Conservation (phyloP, 164 flowering plant genomes). For the Liquidambar formosana region DNA sequence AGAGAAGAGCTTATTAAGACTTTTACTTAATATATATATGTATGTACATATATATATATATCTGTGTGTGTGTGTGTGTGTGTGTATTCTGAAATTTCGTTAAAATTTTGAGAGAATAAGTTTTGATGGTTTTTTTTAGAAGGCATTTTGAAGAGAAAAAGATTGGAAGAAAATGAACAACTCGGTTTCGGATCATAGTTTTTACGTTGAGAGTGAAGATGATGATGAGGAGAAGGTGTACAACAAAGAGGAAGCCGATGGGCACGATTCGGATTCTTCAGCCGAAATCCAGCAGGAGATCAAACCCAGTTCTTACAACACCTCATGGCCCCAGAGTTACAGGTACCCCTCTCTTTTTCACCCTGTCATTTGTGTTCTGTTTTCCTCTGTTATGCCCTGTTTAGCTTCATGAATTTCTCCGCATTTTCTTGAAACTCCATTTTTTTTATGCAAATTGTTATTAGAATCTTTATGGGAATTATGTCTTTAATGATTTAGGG, state of each 20-base stretch:
- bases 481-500: no score
- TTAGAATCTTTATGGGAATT: no score
- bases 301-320: conserved; percentile 67
- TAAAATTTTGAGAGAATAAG: background rate
- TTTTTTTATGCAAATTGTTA: no score
- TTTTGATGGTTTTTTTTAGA: background rate
- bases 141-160: background rate
- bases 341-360: conserved; percentile 21
- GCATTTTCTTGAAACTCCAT: no score
- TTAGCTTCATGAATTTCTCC: background rate
- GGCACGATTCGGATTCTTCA: conserved; percentile 66
- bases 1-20: no score
- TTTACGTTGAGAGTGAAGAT: conserved; percentile 88
- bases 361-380: background rate
- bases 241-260: conserved; percentile 39
- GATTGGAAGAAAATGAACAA: conserved; percentile 56
- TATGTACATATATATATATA: no score
- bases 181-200: conserved; percentile 70
- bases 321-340: conserved; percentile 87
- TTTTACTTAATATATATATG: no score
- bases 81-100: no score
- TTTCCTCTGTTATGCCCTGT: background rate
- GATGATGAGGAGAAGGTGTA: conserved; percentile 47
- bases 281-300: conserved; percentile 45
- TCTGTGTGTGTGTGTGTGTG: no score